Conservation (phyloP, 495 filamentous ascomycete genomes). For the Xylaria scruposa region DNA sequence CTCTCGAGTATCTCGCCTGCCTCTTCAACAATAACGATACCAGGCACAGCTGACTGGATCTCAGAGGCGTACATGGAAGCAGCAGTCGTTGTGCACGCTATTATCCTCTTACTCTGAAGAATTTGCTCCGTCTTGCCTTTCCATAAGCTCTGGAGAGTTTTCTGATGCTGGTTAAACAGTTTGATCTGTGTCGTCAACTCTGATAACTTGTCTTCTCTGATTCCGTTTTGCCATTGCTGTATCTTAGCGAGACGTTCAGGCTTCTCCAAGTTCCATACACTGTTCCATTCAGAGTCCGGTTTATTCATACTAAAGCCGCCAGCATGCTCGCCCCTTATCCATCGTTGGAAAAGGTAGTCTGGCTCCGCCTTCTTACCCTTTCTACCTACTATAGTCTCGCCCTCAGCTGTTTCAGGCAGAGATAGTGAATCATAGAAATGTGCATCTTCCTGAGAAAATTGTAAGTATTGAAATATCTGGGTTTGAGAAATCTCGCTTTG, state of each 20-base stretch:
- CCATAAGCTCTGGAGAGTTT: slow-evolving; percentile 48
- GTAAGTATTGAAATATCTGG: slow-evolving; percentile 65
- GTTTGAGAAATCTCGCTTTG: not conserved
- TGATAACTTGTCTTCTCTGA: slow-evolving; percentile 58
- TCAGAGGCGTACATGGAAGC: slow-evolving; percentile 68
- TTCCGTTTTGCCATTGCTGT: slow-evolving; percentile 54
- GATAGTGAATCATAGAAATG: slow-evolving; percentile 64
- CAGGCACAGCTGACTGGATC: slow-evolving; percentile 58
- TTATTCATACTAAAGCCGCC: slow-evolving; percentile 48
- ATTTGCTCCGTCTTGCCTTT: slow-evolving; percentile 54
- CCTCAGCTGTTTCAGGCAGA: slow-evolving; percentile 48
- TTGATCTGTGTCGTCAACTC: slow-evolving; percentile 45
- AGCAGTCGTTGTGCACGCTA: slow-evolving; percentile 78
- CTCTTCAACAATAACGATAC: slow-evolving; percentile 74
- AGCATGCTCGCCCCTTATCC: slow-evolving; percentile 58
- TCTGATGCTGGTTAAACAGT: slow-evolving; percentile 53
- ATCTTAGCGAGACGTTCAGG: slow-evolving; percentile 44
- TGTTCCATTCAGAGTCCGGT: slow-evolving; percentile 25
- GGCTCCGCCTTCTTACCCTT: slow-evolving; percentile 52
- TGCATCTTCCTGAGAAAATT: slow-evolving; percentile 62
- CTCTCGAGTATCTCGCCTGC: slow-evolving; percentile 81
- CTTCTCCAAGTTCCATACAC: slow-evolving; percentile 62
- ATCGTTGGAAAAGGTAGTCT: slow-evolving; percentile 64
- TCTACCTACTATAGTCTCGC: slow-evolving; percentile 53
- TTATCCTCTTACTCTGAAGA: slow-evolving; percentile 64